Evolutionary conservation across 345 rosid species (phyloP).

Genomic region (Linum trigynum): DNA sequence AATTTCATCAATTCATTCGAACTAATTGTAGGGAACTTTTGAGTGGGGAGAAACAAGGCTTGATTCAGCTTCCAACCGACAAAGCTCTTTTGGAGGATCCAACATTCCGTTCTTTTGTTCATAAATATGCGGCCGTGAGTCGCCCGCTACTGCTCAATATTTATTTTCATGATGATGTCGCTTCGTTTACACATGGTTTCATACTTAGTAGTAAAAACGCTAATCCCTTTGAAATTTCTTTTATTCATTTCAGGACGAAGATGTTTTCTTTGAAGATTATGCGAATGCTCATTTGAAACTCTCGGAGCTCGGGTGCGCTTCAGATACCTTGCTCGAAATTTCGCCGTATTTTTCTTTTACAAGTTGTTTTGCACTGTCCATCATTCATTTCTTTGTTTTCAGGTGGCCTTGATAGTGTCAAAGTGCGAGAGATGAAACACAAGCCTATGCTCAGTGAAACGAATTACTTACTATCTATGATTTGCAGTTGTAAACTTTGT

Average conservation of each 20-base stretch:
- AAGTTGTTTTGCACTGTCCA: too few species aligned
- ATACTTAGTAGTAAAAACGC: too few species aligned
- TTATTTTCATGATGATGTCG: too few species aligned
- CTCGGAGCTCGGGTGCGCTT: constrained; percentile 17
- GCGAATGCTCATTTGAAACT: constrained; percentile 25
- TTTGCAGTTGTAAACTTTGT: background rate
- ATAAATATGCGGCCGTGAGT: constrained; percentile 21
- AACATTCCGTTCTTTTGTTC: constrained; percentile 14
- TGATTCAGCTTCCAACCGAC: constrained; percentile 17
- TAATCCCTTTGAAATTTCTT: too few species aligned
- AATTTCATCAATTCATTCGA: background rate
- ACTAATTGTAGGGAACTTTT: constrained; percentile 13
- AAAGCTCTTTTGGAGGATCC: constrained; percentile 22
- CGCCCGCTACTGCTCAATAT: too few species aligned
- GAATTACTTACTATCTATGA: too few species aligned
- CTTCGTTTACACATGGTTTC: too few species aligned
- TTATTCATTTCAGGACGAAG: constrained; percentile 11
- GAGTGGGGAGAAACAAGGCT: constrained; percentile 19
- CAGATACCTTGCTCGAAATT: background rate
- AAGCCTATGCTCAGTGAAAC: too few species aligned
- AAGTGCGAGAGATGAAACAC: too few species aligned
- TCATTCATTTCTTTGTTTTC: too few species aligned
- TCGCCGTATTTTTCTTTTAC: background rate
- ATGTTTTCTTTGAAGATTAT: constrained; percentile 21
- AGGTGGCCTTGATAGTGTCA: too few species aligned